These are phyloP conservation scores for Penicillium fuscoglaucum DNA, from an alignment of 2,329 filamentous ascomycete species.

Conservation along the genomic window DNA sequence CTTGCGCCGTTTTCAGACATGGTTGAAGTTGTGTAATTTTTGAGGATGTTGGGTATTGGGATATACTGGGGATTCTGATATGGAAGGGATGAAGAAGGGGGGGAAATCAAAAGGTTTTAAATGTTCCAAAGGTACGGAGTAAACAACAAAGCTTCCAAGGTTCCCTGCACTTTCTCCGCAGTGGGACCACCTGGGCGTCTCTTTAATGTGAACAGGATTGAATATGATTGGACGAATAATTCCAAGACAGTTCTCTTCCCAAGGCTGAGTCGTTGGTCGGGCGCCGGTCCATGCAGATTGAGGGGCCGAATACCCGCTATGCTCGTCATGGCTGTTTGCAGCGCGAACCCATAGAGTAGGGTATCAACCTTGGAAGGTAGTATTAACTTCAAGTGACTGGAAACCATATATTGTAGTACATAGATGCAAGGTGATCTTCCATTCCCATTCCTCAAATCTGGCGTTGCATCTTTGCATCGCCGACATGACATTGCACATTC, in stretches of 20 bases:
- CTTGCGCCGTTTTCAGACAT: conserved; percentile 33
- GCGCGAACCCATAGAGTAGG: background rate
- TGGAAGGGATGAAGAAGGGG: background rate
- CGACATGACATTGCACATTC: background rate
- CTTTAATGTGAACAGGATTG: background rate
- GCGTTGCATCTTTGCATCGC: background rate
- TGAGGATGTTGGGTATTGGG: background rate
- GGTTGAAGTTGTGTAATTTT: conserved; percentile 4
- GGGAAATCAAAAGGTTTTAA: conserved; percentile 1
- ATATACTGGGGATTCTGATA: background rate
- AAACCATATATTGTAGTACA: background rate
- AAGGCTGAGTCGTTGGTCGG: background rate
- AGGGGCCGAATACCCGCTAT: background rate
- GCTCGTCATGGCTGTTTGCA: background rate
- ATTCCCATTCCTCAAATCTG: background rate
- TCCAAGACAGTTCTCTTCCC: background rate
- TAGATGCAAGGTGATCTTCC: background rate
- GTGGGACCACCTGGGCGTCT: background rate
- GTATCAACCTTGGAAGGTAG: background rate
- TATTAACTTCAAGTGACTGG: background rate
- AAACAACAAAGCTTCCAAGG: background rate
- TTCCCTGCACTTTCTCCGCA: background rate
- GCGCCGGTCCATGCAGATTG: background rate
- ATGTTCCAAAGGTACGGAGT: background rate
- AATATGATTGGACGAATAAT: background rate